Conservation (phyloP, 2,329 filamentous ascomycete genomes). For the Ampelomyces quisqualis region DNA sequence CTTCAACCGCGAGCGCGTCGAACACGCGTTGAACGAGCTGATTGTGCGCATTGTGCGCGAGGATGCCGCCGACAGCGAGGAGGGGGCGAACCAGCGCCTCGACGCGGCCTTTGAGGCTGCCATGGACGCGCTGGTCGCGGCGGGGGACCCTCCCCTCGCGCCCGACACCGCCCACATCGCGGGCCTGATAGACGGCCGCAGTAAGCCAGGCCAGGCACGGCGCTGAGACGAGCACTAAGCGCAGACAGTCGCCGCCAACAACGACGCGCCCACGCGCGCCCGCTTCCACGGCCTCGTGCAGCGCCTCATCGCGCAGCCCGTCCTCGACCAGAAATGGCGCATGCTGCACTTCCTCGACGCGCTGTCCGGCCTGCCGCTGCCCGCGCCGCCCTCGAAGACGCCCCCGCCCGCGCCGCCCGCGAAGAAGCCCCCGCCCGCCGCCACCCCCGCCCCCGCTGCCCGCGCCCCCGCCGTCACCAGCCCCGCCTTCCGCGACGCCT, state of each 20-base stretch:
- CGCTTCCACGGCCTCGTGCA: constrained; percentile 90
- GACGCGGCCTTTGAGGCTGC: constrained; percentile 60
- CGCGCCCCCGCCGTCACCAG: constrained; percentile 16
- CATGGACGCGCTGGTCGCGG: constrained; percentile 47
- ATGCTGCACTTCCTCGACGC: constrained; percentile 90
- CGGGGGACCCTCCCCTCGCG: constrained; percentile 56
- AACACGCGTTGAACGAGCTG: constrained; percentile 75
- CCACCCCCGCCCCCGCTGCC: constrained; percentile 16
- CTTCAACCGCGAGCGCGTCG: constrained; percentile 61
- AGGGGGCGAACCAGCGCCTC: constrained; percentile 67
- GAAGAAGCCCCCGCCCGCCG: constrained; percentile 18
- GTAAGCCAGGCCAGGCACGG: constrained; percentile 25
- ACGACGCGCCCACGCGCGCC: constrained; percentile 67
- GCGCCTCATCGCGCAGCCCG: constrained; percentile 82
- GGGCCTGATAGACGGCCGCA: constrained; percentile 84
- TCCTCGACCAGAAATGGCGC: constrained; percentile 93
- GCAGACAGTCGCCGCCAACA: constrained; percentile 61
- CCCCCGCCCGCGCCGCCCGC: constrained; percentile 32
- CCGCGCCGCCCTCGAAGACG: no score
- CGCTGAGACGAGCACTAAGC: constrained; percentile 11
- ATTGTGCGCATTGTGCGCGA: constrained; percentile 72
- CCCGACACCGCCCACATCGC: constrained; percentile 87
- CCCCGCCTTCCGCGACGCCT: constrained; percentile 49
- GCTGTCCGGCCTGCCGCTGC: constrained; percentile 62
- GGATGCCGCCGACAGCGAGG: constrained; percentile 65